These are phyloP conservation scores for Flammula alnicola DNA, from an alignment of 1,284 basidiomycete species.

Conservation along the genomic window DNA sequence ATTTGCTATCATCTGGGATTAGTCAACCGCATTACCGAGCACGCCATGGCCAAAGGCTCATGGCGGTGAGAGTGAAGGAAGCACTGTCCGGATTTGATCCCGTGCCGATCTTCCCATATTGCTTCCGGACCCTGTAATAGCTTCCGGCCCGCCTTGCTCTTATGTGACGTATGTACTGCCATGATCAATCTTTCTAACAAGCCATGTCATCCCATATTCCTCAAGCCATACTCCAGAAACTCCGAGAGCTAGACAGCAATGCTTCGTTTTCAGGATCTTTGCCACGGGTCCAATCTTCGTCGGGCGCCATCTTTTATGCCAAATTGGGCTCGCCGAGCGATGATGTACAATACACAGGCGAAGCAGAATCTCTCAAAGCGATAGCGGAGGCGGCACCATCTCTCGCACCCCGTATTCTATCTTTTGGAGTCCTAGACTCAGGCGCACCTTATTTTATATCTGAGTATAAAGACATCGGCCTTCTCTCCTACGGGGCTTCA, in stretches of 20 bases:
- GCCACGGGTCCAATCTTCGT: conserved; percentile 59
- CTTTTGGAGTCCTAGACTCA: conserved; percentile 49
- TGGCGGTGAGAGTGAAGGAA: neutral
- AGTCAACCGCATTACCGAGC: conserved; percentile 7
- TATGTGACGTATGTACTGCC: neutral
- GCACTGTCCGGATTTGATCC: too few relatives aligned
- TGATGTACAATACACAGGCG: conserved; percentile 70
- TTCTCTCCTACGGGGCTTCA: conserved; percentile 53
- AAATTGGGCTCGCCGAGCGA: conserved; percentile 60
- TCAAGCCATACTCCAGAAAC: conserved; percentile 32
- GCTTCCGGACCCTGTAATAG: too few relatives aligned
- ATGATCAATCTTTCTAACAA: neutral
- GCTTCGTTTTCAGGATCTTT: conserved; percentile 50
- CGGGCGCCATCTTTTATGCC: conserved; percentile 61
- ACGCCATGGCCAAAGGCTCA: conserved; percentile 4
- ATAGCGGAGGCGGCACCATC: conserved; percentile 69
- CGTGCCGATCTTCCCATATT: too few relatives aligned
- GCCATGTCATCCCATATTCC: conserved; percentile 16
- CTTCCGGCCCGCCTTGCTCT: neutral
- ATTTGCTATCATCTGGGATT: neutral
- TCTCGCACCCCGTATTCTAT: conserved; percentile 66
- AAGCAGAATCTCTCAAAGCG: conserved; percentile 72
- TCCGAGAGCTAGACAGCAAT: conserved; percentile 53
- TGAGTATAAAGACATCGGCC: conserved; percentile 67
- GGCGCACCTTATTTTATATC: conserved; percentile 72